A percentile compares a stretch with the other conserved stretches of the same genome.
These are phyloP conservation scores for Penicillium sp. DNA, from an alignment of 2,329 filamentous ascomycete species.

Conservation along the genomic window DNA sequence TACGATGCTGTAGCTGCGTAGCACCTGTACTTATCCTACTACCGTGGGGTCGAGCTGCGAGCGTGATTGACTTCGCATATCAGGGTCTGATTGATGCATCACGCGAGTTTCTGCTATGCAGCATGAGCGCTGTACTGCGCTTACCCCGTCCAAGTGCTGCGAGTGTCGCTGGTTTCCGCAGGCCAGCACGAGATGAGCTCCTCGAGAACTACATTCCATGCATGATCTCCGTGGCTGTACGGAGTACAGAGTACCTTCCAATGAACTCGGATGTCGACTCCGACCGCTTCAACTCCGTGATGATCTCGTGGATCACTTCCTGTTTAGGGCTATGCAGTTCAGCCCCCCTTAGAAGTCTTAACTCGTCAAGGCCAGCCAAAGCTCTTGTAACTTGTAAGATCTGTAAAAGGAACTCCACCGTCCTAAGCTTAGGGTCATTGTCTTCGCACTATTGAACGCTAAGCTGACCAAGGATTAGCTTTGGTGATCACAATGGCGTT, in stretches of 20 bases:
- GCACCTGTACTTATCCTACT: no score
- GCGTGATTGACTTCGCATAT: neutral
- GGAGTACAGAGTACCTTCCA: neutral
- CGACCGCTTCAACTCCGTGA: conserved; percentile 1
- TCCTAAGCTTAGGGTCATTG: neutral
- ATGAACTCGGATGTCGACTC: neutral
- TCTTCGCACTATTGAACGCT: conserved; percentile 1
- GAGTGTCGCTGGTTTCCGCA: neutral
- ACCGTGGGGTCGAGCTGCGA: neutral
- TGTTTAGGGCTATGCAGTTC: neutral
- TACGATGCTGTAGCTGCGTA: neutral
- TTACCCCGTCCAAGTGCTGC: neutral
- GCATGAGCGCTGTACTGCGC: conserved; percentile 2
- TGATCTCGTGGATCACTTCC: conserved; percentile 6
- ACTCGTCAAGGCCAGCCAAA: neutral
- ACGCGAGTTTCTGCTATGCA: neutral
- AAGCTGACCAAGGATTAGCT: neutral
- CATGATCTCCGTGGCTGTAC: neutral
- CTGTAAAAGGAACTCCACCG: neutral
- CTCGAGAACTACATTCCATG: neutral
- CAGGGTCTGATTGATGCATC: neutral
- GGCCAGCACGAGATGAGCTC: neutral
- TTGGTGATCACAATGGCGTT: neutral
- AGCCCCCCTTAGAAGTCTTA: neutral
- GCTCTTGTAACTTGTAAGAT: neutral